Evolutionary conservation across 208 protist species (phyloP).

Genomic region (Vickermania ingenoplastis): DNA sequence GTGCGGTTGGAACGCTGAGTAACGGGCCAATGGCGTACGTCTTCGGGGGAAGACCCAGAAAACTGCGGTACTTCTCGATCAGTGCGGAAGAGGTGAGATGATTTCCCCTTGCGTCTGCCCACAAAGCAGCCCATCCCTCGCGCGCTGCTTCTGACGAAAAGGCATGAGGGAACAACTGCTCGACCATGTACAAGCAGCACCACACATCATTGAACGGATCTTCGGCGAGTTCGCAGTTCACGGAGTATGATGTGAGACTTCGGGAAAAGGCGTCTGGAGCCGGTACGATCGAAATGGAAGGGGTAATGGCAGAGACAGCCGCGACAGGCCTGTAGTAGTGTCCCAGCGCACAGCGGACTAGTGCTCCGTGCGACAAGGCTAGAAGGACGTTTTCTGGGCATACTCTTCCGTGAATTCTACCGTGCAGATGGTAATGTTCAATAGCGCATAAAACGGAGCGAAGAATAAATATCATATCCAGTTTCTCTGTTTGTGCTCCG

Average conservation of each 20-base stretch:
- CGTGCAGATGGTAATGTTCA: slow-evolving; percentile 84
- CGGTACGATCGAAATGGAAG: background rate
- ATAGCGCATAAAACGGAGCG: slow-evolving; percentile 56
- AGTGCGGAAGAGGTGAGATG: background rate
- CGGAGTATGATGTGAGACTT: slow-evolving; percentile 38
- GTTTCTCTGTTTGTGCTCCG: background rate
- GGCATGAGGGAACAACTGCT: background rate
- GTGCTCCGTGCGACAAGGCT: slow-evolving; percentile 22
- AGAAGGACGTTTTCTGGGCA: slow-evolving; percentile 66
- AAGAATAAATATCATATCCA: slow-evolving; percentile 21
- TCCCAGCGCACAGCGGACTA: slow-evolving; percentile 35
- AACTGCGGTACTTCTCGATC: background rate
- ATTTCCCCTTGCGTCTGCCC: background rate
- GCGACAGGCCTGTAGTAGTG: background rate
- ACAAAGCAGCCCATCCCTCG: background rate
- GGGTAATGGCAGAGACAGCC: background rate
- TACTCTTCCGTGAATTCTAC: slow-evolving; percentile 57
- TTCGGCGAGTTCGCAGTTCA: slow-evolving; percentile 27
- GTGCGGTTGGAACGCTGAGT: background rate
- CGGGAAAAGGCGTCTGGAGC: no score
- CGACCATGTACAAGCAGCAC: slow-evolving; percentile 38
- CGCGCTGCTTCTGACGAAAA: background rate
- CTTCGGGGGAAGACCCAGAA: background rate
- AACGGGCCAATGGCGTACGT: background rate
- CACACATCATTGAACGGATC: slow-evolving; percentile 47